These are phyloP conservation scores for Phoma herbarum DNA, from an alignment of 2,329 filamentous ascomycete species.

Conservation along the genomic window DNA sequence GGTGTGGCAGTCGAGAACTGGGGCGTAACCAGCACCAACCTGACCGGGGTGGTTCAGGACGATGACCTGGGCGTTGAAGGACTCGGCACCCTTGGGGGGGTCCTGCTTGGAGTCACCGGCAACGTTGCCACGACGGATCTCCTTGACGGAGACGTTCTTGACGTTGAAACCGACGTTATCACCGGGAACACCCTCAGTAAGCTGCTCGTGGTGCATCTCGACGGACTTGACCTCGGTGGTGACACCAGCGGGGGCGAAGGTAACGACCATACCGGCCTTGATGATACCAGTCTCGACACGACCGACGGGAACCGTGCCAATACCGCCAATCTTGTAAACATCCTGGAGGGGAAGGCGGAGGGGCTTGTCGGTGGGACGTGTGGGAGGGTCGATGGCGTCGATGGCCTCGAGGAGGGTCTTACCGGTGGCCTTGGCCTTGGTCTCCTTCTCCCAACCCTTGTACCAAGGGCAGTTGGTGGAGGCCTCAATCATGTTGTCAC, in stretches of 20 bases:
- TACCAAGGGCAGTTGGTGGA: constrained; percentile 99
- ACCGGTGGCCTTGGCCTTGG: constrained; percentile 85
- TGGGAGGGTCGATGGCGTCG: constrained; percentile 90
- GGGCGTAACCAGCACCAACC: constrained; percentile 98
- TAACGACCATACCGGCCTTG: constrained; percentile 90
- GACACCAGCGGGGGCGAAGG: constrained; percentile 97
- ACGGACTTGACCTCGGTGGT: constrained; percentile 99
- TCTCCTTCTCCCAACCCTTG: constrained; percentile 99
- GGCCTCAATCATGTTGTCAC: constrained; percentile 97
- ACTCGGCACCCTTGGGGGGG: constrained; percentile 85
- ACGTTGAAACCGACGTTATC: constrained; percentile 99
- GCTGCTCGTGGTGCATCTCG: constrained; percentile 99
- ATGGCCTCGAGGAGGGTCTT: constrained; percentile 99
- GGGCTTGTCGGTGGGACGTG: constrained; percentile 97
- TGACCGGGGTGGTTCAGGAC: constrained; percentile 99
- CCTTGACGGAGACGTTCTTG: constrained; percentile 99
- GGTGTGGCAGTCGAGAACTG: constrained; percentile 99
- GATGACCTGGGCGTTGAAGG: constrained; percentile 99
- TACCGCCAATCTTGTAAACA: constrained; percentile 99
- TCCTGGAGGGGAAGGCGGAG: constrained; percentile 99
- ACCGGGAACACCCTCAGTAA: constrained; percentile 91
- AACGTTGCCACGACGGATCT: constrained; percentile 99
- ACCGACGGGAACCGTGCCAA: constrained; percentile 99
- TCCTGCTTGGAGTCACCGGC: constrained; percentile 99
- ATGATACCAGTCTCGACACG: constrained; percentile 99